Percentiles rank a stretch among this genome's conserved stretches.
Evolutionary conservation across 345 rosid species (phyloP).

Genomic region (Gossypium raimondii): DNA sequence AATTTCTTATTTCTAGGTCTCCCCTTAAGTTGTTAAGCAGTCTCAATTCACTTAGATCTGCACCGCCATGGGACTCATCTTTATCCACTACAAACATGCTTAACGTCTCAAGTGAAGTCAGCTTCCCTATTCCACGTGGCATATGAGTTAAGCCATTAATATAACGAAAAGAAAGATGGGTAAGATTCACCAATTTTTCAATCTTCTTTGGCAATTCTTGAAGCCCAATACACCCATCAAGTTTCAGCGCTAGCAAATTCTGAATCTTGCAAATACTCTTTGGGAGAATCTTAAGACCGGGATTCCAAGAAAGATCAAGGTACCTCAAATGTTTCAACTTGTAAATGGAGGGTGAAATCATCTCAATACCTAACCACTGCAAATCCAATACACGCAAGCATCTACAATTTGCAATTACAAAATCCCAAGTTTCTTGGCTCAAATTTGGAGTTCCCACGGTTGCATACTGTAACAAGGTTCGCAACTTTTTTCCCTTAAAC

Average conservation of each 20-base stretch:
- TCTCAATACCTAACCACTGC: fast-evolving
- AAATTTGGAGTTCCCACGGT: too few species aligned
- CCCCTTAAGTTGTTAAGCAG: not conserved
- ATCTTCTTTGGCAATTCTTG: too few species aligned
- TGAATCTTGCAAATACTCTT: too few species aligned
- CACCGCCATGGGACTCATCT: not conserved
- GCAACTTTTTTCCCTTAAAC: too few species aligned
- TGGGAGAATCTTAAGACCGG: fast-evolving
- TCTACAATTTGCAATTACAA: not conserved
- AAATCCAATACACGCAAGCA: too few species aligned
- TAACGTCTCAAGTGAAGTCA: not conserved
- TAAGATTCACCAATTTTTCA: too few species aligned
- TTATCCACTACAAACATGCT: not conserved
- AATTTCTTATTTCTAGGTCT: too few species aligned
- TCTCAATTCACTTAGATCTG: not conserved
- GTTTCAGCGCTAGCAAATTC: too few species aligned
- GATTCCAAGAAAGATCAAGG: too few species aligned
- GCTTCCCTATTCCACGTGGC: not conserved
- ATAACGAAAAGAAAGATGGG: not conserved
- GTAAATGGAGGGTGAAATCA: too few species aligned
- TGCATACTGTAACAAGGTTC: too few species aligned
- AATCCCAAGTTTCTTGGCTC: not conserved
- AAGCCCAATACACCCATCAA: fast-evolving
- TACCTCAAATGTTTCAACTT: too few species aligned
- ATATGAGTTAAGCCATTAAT: not conserved